Base-by-base conservation (phyloP, 192 early-diverging fungal genomes). In the Coemansia umbellata region DNA sequence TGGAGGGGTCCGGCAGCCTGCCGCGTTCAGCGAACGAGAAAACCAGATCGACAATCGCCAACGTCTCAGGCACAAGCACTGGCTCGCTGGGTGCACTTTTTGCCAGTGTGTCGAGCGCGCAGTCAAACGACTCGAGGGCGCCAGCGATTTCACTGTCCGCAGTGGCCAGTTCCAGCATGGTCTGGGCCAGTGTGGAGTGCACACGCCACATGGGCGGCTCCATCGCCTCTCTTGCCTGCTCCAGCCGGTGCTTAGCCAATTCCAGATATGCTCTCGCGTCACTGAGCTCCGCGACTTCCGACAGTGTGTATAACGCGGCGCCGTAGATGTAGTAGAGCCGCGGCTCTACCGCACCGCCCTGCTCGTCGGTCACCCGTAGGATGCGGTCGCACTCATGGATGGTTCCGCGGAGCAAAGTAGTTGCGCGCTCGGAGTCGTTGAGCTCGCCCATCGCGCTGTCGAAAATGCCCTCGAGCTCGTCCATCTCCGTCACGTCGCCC, bases 341-440 rank as follows among this genome's bases (percentile, higher is more conserved):
- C 0, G 82, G 63, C 9, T 79, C 63, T 5, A 6, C 33, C 24
- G 53, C 54, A 1, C 13, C 33, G 18, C 49, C 28, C 0, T 15
- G 30, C 37, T 54, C 35, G 14, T 58, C 51, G 8, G 27, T 17
- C 28, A 64, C 18, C 2, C 79, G 76, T n/a, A 84, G 63, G 9
- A 82, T 49, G 24, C 79, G 68, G 54, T 84, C 82, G 56, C 82
- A 78, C 47, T 84, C 82, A 45, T 84, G 82, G 24, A 84, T 64
- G 19, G 76, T 69, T 18, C 82, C 82, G 18, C 82, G 78, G 32
- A 82, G 66, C 21, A 82, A 59, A 3, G 65, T 63, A 0, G 65
- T 2, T 0, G 80, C 80, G 4, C 57, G 62, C 15, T 80, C 77
- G 11, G 58, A 49, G 3, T 58, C 51, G 11, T 58, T 50, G 31